Conservation (phyloP, 2,329 filamentous ascomycete species). For the Hortaea werneckii region DNA sequence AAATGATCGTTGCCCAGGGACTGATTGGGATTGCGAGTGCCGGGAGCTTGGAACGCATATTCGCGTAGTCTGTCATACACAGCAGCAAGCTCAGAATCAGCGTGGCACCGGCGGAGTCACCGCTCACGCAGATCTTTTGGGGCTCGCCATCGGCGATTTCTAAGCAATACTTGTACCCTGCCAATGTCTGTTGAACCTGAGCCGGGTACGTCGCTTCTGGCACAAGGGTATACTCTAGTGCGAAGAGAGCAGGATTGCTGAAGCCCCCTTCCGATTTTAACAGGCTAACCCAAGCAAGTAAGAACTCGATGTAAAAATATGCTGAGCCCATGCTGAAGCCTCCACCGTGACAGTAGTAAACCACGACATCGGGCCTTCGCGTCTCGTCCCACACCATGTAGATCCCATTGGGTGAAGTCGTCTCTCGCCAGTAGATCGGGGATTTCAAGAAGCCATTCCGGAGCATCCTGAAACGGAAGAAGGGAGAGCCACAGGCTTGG, state of each 20-base stretch:
- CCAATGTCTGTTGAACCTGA: constrained; percentile 59
- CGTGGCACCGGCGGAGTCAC: constrained; percentile 71
- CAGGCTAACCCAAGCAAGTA: constrained; percentile 60
- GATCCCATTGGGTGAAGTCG: constrained; percentile 44
- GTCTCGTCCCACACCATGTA: constrained; percentile 57
- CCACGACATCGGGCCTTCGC: constrained; percentile 59
- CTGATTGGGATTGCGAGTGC: constrained; percentile 64
- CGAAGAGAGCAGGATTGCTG: constrained; percentile 66
- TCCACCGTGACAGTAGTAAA: constrained; percentile 75
- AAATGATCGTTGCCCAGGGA: constrained; percentile 69
- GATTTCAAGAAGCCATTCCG: constrained; percentile 56
- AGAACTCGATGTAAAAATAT: constrained; percentile 78
- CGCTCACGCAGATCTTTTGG: constrained; percentile 57
- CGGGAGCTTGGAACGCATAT: constrained; percentile 38
- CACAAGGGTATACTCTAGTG: constrained; percentile 70
- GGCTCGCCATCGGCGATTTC: constrained; percentile 48
- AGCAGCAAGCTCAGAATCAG: constrained; percentile 64
- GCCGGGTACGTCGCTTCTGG: constrained; percentile 63
- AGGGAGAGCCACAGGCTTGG: constrained; percentile 60
- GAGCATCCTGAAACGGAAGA: constrained; percentile 64
- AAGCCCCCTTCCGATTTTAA: constrained; percentile 53
- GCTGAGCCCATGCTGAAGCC: constrained; percentile 75
- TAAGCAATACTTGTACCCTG: constrained; percentile 62
- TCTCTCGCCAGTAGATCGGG: constrained; percentile 55
- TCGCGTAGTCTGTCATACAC: constrained; percentile 45